phyloP scores from a whole-genome alignment of 192 early-diverging fungal genomes.

The Umbelopsis sp. region DNA sequence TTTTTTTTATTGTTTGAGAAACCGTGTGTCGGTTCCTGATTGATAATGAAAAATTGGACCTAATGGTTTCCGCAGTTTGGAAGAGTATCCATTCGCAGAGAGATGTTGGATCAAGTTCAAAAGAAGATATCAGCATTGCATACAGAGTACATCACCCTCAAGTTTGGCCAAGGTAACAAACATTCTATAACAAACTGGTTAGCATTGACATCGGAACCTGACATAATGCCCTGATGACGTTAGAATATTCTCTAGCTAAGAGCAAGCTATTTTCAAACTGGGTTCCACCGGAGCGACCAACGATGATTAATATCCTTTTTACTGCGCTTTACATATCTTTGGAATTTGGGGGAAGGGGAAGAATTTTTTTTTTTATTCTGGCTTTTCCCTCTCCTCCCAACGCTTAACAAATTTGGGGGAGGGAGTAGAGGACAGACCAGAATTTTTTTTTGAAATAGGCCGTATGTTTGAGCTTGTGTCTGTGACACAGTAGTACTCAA shows the following conservation, averaged over 20 bases:
- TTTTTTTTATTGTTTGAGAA: not conserved
- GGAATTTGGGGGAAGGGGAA: not conserved
- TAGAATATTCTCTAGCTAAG: not conserved
- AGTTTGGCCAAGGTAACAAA: constrained; percentile 24
- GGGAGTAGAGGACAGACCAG: too few species aligned
- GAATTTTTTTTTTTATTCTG: not conserved
- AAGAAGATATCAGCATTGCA: constrained; percentile 35
- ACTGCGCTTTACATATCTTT: not conserved
- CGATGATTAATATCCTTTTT: constrained; percentile 46
- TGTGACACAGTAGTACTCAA: constrained; percentile 7
- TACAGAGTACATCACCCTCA: constrained; percentile 33
- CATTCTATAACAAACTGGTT: not conserved
- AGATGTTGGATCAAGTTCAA: constrained; percentile 37
- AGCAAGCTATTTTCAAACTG: constrained; percentile 14
- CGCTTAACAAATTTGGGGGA: too few species aligned
- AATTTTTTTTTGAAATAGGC: not conserved
- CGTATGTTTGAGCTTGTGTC: constrained; percentile 10
- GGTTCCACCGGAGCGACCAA: constrained; percentile 37
- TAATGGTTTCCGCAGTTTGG: constrained; percentile 26
- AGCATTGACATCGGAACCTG: not conserved
- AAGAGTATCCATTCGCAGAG: constrained; percentile 29
- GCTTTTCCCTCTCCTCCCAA: too few species aligned
- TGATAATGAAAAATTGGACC: not conserved
- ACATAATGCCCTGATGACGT: constrained; percentile 19
- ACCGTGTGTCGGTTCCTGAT: not conserved